A percentile compares a stretch with the other conserved stretches of the same genome.
Conservation (phyloP, 306 rosid species). For the Arachis stenosperma region DNA sequence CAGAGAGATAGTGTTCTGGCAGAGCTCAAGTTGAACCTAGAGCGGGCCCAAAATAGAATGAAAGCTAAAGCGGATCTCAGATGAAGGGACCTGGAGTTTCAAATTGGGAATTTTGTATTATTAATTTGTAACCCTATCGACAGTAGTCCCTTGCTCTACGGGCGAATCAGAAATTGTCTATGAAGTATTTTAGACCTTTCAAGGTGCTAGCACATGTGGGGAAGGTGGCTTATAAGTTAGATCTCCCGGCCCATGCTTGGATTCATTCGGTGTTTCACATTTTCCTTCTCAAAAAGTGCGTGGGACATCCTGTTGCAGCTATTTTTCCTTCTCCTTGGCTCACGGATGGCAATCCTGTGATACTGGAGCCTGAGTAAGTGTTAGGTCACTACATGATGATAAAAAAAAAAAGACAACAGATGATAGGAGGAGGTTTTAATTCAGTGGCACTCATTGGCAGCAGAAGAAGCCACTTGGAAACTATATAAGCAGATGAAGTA, state of each 20-base stretch:
- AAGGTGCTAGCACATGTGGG: no score
- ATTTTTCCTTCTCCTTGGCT: not conserved
- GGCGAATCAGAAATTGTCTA: no score
- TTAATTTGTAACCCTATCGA: not conserved
- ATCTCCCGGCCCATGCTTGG: not conserved
- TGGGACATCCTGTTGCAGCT: not conserved
- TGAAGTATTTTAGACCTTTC: not conserved
- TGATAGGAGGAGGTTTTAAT: not conserved
- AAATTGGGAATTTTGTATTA: not conserved
- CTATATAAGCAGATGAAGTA: not conserved
- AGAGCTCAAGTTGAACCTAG: not conserved
- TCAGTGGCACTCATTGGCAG: not conserved
- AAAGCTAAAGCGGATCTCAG: accelerated
- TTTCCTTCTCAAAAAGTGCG: not conserved
- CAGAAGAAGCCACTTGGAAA: not conserved
- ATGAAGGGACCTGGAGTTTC: not conserved
- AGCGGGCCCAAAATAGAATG: not conserved
- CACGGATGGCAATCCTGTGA: not conserved
- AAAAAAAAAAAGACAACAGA: no score
- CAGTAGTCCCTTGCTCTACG: not conserved
- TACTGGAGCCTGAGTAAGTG: not conserved
- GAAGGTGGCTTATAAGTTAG: no score
- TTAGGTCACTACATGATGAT: no score
- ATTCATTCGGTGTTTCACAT: not conserved
- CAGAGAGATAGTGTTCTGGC: not conserved